These are phyloP conservation scores for Roridomyces roridus DNA, from an alignment of 768 basidiomycete genomes.

Conservation along the genomic window DNA sequence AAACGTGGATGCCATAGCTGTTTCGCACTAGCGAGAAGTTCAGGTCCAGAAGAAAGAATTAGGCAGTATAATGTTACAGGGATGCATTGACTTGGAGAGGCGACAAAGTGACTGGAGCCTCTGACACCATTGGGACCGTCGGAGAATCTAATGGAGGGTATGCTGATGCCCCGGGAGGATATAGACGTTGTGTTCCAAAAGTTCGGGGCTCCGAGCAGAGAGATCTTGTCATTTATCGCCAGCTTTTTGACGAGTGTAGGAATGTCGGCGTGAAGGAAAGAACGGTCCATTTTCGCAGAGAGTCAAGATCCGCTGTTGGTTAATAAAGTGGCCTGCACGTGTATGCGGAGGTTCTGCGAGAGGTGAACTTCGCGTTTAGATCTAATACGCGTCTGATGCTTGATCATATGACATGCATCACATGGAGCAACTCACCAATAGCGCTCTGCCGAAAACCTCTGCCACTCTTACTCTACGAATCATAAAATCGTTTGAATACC, in stretches of 20 bases:
- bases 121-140: slow-evolving; percentile 77
- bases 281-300: too few relatives aligned
- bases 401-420: slow-evolving; percentile 54
- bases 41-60: neutral
- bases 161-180: slow-evolving; percentile 50
- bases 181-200: slow-evolving; percentile 75
- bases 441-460: slow-evolving; percentile 67
- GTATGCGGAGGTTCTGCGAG: neutral
- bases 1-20: slow-evolving; percentile 74
- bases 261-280: slow-evolving; percentile 61
- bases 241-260: slow-evolving; percentile 58
- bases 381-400: too few relatives aligned
- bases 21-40: slow-evolving; percentile 56
- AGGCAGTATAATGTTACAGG: slow-evolving; percentile 48
- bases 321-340: too few relatives aligned
- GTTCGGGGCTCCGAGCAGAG: slow-evolving; percentile 66
- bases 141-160: slow-evolving; percentile 74
- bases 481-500: slow-evolving; percentile 93
- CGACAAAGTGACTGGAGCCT: slow-evolving; percentile 69
- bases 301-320: too few relatives aligned
- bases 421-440: slow-evolving; percentile 49
- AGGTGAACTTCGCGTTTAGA: slow-evolving; percentile 16
- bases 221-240: slow-evolving; percentile 67
- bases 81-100: slow-evolving; percentile 68
- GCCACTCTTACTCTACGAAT: slow-evolving; percentile 91